Evolutionary conservation across 2,329 filamentous ascomycete species (phyloP), one percentile per base, ranked within the genome.

Genomic region (Chrysoporthe austroafricana): DNA sequence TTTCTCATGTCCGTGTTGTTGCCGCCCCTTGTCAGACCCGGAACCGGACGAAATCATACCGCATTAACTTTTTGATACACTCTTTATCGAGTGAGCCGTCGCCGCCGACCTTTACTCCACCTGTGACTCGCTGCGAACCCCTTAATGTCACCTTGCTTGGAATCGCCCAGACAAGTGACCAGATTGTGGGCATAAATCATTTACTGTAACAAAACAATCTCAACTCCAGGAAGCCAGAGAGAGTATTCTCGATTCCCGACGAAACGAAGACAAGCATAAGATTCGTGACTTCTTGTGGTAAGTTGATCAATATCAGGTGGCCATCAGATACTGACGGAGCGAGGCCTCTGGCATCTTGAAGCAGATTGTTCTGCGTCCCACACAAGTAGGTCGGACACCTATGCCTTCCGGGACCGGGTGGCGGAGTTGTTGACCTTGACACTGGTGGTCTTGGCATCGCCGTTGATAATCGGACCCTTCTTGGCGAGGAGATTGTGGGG

Each of bases 381-480:
- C 13, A 42, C 63, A n/a, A 32, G 36, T n/a, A 59, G 63, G 32
- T 54, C 42, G 42, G 59, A 59, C 62, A 57, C 69, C 79, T 88
- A 90, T 66, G 90, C 90, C 85, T 92, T 92, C 76, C 90, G 88
- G 72, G 89, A 91, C 73, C 90, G 85, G 61, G 89, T 88, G 67
- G 85, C 84, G 70, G 84, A 80, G 71, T 87, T 88, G 76, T 86
- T 90, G 72, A 85, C 78, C 80, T 85, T 86, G 72, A 81, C 79
- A 59, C 85, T 84, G 62, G 85, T 86, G 70, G 84, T 76, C 69
- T 81, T 85, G 80, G 85, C 81, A 75, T 80, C 77, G 78, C 84
- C 81, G 77, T 84, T 81, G 44, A 68, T 64, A 34, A 66, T 62
- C 77, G 75, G 83, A 80, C 81, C 78, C 77, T 79, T 76, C 79